A percentile compares a stretch with the other conserved stretches of the same genome.
These are phyloP conservation scores for Dittrichia graveolens DNA, from an alignment of 129 eudicot species.

Conservation along the genomic window DNA sequence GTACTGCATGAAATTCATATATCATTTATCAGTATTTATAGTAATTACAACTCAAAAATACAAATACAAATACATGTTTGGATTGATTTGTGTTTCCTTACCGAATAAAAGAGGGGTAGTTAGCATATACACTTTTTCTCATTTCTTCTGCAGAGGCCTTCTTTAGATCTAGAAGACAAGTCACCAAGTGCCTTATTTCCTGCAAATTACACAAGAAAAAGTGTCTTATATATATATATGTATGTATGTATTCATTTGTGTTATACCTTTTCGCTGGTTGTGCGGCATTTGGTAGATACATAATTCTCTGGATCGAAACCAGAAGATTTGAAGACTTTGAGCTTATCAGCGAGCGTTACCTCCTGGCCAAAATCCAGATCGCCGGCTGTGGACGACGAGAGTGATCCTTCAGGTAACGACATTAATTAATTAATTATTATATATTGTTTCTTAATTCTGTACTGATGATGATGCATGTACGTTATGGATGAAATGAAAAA, in stretches of 20 bases:
- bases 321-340: constrained; percentile 78
- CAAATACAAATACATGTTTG: neutral
- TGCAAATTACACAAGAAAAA: constrained; percentile 35
- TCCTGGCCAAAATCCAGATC: constrained; percentile 64
- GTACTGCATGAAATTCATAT: constrained; percentile 47
- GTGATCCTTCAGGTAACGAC: constrained; percentile 27
- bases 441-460: too few relatives aligned
- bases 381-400: constrained; percentile 44
- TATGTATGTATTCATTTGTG: too few relatives aligned
- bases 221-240: too few relatives aligned
- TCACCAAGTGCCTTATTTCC: constrained; percentile 74
- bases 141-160: constrained; percentile 97
- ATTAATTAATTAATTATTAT: neutral
- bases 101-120: constrained; percentile 90
- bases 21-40: too few relatives aligned
- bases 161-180: constrained; percentile 65
- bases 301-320: constrained; percentile 68
- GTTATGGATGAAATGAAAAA: too few relatives aligned
- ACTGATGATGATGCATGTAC: too few relatives aligned
- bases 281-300: constrained; percentile 58
- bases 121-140: constrained; percentile 99
- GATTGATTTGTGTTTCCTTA: constrained; percentile 3
- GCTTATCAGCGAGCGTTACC: constrained; percentile 65
- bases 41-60: neutral
- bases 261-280: constrained; percentile 88